These are phyloP conservation scores for Yamadazyma sp. DNA, from an alignment of 805 yeast genomes.

Conservation along the genomic window DNA sequence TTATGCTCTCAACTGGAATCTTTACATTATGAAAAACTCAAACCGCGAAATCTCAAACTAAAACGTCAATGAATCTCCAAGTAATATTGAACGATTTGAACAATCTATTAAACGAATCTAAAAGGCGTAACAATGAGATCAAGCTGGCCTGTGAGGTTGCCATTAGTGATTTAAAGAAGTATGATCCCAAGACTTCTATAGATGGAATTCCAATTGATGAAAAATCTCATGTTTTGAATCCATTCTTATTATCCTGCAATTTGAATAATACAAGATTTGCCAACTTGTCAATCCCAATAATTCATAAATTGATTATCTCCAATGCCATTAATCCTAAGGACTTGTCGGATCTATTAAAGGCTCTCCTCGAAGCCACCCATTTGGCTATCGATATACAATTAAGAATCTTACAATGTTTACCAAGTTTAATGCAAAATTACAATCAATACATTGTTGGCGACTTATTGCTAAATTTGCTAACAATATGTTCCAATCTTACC, in stretches of 20 bases:
- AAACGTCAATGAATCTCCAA: slow-evolving; percentile 36
- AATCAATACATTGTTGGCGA: slow-evolving; percentile 52
- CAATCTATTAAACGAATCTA: slow-evolving; percentile 63
- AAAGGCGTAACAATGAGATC: slow-evolving; percentile 68
- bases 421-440: slow-evolving; percentile 68
- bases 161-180: slow-evolving; percentile 13
- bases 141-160: slow-evolving; percentile 41
- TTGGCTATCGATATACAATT: slow-evolving; percentile 80
- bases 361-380: slow-evolving; percentile 70
- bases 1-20: no score
- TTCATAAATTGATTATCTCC: slow-evolving; percentile 58
- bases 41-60: no score
- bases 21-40: no score
- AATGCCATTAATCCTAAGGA: slow-evolving; percentile 53
- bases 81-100: slow-evolving; percentile 58
- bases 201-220: slow-evolving; percentile 19
- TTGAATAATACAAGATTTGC: slow-evolving; percentile 73
- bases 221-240: slow-evolving; percentile 32
- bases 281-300: slow-evolving; percentile 66
- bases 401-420: slow-evolving; percentile 79
- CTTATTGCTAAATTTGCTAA: slow-evolving; percentile 54
- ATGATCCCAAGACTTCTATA: slow-evolving; percentile 4
- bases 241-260: slow-evolving; percentile 70
- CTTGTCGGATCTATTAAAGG: slow-evolving; percentile 56
- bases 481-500: slow-evolving; percentile 71